Evolutionary conservation across 192 early-diverging fungal genomes (phyloP).

Genomic region (Radiomyces spectabilis): DNA sequence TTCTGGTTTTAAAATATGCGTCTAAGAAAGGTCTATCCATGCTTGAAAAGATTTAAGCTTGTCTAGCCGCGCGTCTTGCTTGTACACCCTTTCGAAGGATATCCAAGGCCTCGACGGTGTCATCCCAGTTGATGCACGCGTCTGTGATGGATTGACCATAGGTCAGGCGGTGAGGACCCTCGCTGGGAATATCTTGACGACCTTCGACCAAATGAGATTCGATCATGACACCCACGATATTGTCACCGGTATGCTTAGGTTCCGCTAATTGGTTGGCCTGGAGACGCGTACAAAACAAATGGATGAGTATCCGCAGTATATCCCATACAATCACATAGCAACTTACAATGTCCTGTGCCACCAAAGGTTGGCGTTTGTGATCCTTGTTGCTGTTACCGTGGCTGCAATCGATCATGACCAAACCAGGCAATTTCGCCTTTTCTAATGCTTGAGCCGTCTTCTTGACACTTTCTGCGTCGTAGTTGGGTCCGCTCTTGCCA

Average conservation of each 20-base stretch:
- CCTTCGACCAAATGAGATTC: conserved; percentile 88
- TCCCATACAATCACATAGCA: too few species aligned
- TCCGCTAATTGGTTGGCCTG: conserved; percentile 49
- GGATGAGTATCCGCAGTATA: too few species aligned
- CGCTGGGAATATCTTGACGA: conserved; percentile 60
- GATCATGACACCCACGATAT: conserved; percentile 91
- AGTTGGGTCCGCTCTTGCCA: conserved; percentile 83
- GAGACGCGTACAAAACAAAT: background rate
- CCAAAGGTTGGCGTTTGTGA: conserved; percentile 76
- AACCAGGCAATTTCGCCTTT: conserved; percentile 47
- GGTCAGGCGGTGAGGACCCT: conserved; percentile 64
- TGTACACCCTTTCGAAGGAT: conserved; percentile 66
- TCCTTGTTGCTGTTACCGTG: conserved; percentile 93
- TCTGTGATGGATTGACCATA: conserved; percentile 92
- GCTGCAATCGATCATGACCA: conserved; percentile 92
- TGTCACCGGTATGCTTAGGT: conserved; percentile 55
- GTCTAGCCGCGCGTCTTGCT: conserved; percentile 40
- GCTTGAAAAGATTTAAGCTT: too few species aligned
- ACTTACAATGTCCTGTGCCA: conserved; percentile 56
- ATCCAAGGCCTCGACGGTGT: conserved; percentile 73
- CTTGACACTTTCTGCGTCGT: conserved; percentile 63
- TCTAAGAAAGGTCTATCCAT: too few species aligned
- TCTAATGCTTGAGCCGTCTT: conserved; percentile 46
- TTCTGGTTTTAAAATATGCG: too few species aligned
- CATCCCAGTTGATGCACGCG: conserved; percentile 89